Evolutionary conservation across 805 yeast genomes (phyloP), one percentile per base, ranked within the genome.

Genomic region (Candida sphagnicola): DNA sequence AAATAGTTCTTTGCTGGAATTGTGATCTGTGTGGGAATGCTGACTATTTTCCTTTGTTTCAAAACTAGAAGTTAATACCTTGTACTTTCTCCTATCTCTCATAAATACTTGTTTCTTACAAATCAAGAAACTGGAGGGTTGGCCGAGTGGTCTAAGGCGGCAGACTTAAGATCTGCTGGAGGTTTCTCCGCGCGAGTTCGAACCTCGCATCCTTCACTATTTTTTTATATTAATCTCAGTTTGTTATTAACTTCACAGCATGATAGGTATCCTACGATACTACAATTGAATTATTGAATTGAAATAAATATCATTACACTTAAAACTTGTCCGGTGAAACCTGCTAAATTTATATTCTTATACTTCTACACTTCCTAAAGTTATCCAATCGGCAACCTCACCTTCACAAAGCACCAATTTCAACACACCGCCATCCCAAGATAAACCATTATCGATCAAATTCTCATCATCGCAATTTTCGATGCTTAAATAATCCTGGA

Each of bases 341-440:
- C n/a, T n/a, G n/a, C n/a, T n/a, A n/a, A n/a, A n/a, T 23, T 23
- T 23, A 11, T 40, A 37, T n/a, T n/a, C 57, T 43, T 67, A 71
- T 31, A 69, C 49, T 44, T 67, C 73, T 5, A 70, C 74, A 30
- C 67, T 65, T 2, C 88, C 91, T 42, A 84, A 61, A 1, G 73
- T 73, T 29, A 72, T 64, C 95, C 95, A 85, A 39, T 80, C 75
- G 33, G 68, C 74, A 4, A 80, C 80, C 4, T 83, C 85, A 0
- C 91, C 91, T 48, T 78, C 83, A 51, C 89, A 82, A 14, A 68
- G 67, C 5, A 85, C 86, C 38, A 85, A 70, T 47, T 81, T 76
- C 17, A 82, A 65, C 5, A 83, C 80, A 2, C 87, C 85, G 5
- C 82, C 77, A 33, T 70, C 74, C 93, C 93, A 85, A 3, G 78